A percentile compares a stretch with the other conserved stretches of the same genome.
phyloP scores from a whole-genome alignment of 2,329 filamentous ascomycete genomes.

The Graphilbum ipis-grandicollis region DNA sequence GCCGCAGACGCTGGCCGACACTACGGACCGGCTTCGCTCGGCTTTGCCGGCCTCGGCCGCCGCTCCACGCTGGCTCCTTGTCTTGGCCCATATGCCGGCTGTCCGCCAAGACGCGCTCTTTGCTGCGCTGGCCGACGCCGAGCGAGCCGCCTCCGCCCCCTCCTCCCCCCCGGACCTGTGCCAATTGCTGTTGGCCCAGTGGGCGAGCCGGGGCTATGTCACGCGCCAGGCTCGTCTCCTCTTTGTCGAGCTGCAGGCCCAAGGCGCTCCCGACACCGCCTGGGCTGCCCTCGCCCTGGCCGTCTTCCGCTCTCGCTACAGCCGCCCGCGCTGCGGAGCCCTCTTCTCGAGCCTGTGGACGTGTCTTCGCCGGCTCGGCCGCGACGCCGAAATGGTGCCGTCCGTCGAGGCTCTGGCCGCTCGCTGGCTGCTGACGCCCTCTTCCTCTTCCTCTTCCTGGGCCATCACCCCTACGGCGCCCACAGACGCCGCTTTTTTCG shows the following conservation, averaged over 20 bases:
- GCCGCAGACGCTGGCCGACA: not conserved
- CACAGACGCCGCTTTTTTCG: slow-evolving; percentile 7
- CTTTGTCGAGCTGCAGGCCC: not conserved
- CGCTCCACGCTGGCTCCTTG: slow-evolving; percentile 5
- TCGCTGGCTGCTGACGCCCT: no score
- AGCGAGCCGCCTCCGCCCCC: no score
- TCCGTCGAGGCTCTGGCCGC: slow-evolving; percentile 5
- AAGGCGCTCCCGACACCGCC: slow-evolving; percentile 1
- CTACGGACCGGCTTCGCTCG: not conserved
- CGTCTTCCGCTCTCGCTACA: slow-evolving; percentile 5
- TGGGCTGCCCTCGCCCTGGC: slow-evolving; percentile 13
- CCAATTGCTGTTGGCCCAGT: slow-evolving; percentile 14
- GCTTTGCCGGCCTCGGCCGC: not conserved
- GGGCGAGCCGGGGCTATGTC: slow-evolving; percentile 14
- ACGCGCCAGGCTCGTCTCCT: not conserved
- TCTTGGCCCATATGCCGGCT: slow-evolving; percentile 8
- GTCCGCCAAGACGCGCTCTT: slow-evolving; percentile 8
- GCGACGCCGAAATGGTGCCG: slow-evolving; percentile 1
- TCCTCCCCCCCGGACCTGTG: slow-evolving; percentile 9
- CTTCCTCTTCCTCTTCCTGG: no score
- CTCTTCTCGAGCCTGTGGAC: slow-evolving; percentile 6
- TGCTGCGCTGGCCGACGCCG: slow-evolving; percentile 4
- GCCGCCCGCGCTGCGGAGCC: slow-evolving; percentile 2
- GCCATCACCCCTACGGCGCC: no score
- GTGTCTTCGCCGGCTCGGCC: slow-evolving; percentile 4